Evolutionary conservation across 1,284 basidiomycete species (phyloP).

Genomic region (Afroboletus lepidellus): DNA sequence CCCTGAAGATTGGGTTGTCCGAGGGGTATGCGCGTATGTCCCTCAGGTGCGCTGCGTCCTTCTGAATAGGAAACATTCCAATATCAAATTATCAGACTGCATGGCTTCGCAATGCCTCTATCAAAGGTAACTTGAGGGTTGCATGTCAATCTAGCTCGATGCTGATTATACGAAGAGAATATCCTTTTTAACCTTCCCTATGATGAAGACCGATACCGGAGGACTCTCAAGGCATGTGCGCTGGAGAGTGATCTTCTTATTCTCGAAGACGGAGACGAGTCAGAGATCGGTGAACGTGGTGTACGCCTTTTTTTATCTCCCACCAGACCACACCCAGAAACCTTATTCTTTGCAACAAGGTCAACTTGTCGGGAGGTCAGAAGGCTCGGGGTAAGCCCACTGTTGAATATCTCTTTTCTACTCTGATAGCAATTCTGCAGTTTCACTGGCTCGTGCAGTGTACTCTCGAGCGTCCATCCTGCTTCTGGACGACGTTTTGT

Average conservation of each 20-base stretch:
- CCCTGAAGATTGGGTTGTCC: conserved; percentile 72
- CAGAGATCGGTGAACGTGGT: conserved; percentile 87
- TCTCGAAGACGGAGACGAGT: conserved; percentile 91
- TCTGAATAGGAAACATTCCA: neutral
- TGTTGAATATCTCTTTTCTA: neutral
- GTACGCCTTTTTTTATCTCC: conserved; percentile 38
- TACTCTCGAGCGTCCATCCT: conserved; percentile 88
- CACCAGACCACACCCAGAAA: neutral
- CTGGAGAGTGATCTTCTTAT: conserved; percentile 82
- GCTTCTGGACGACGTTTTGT: conserved; percentile 87
- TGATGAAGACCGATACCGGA: conserved; percentile 69
- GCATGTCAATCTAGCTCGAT: neutral
- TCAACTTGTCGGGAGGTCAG: conserved; percentile 92
- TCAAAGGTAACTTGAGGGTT: conserved; percentile 56
- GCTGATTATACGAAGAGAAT: conserved; percentile 59
- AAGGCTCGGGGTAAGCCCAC: conserved; percentile 75
- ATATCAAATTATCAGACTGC: conserved; percentile 42
- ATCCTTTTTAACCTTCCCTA: conserved; percentile 88
- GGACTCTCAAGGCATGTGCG: conserved; percentile 51
- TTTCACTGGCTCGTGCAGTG: conserved; percentile 88
- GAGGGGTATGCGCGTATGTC: conserved; percentile 84
- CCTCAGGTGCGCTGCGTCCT: conserved; percentile 63
- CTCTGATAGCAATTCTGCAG: conserved; percentile 37
- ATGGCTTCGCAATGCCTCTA: conserved; percentile 91
- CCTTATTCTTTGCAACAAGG: conserved; percentile 39